Evolutionary conservation across 176 grass and related monocot genomes (phyloP).

Genomic region (Panicum miliaceum): DNA sequence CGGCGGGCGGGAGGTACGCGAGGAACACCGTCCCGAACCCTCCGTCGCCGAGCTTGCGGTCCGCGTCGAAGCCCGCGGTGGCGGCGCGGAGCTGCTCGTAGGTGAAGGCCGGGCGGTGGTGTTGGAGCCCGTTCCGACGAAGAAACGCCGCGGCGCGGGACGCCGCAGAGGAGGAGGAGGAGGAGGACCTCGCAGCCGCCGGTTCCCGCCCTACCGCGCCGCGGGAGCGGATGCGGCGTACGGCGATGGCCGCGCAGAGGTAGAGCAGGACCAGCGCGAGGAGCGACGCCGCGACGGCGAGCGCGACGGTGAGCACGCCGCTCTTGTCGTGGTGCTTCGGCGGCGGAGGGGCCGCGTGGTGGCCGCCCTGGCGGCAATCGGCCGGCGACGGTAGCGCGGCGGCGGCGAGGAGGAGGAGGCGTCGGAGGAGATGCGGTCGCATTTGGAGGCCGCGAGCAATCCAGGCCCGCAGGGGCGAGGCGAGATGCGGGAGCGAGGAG

Average conservation of each 20-base stretch:
- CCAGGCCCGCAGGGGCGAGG: background rate
- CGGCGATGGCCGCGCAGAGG: slow-evolving; percentile 56
- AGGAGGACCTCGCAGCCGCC: background rate
- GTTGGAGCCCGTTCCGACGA: slow-evolving; percentile 60
- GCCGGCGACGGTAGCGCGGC: slow-evolving; percentile 36
- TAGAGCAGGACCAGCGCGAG: slow-evolving; percentile 65
- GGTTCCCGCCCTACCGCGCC: slow-evolving; percentile 29
- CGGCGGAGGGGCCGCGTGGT: slow-evolving; percentile 24
- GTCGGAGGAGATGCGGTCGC: slow-evolving; percentile 29
- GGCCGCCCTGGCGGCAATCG: slow-evolving; percentile 1
- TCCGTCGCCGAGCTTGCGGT: slow-evolving; percentile 83
- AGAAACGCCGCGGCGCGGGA: slow-evolving; percentile 65
- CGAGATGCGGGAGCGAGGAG: slow-evolving; percentile 4
- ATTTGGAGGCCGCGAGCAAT: slow-evolving; percentile 52
- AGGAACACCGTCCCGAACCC: slow-evolving; percentile 86
- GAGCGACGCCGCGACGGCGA: slow-evolving; percentile 46
- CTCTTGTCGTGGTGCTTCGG: slow-evolving; percentile 25
- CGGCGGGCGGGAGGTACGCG: slow-evolving; percentile 56
- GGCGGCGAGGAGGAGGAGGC: background rate
- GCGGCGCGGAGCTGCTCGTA: slow-evolving; percentile 81
- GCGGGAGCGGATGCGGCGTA: slow-evolving; percentile 46
- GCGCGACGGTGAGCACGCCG: slow-evolving; percentile 38
- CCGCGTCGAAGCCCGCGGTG: slow-evolving; percentile 67
- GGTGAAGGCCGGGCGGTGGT: slow-evolving; percentile 67
- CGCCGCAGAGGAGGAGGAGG: slow-evolving; percentile 45